Evolutionary conservation across 1,284 basidiomycete species (phyloP).

Genomic region (Ceratobasidium sp.): DNA sequence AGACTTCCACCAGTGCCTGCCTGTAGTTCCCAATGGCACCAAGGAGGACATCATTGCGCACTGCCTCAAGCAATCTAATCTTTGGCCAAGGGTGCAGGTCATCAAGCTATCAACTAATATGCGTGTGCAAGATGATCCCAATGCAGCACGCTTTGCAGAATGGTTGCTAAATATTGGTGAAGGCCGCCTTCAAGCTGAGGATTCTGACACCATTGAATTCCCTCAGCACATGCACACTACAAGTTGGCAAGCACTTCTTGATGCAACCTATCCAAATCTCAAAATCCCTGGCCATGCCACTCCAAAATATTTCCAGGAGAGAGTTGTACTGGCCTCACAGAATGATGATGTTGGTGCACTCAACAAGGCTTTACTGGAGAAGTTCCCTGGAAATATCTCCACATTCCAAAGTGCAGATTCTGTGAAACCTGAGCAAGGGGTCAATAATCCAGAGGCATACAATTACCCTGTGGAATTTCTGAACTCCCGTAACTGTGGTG

Average conservation of each 20-base stretch:
- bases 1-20: constrained; percentile 54
- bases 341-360: constrained; percentile 51
- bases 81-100: constrained; percentile 50
- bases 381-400: constrained; percentile 46
- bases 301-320: constrained; percentile 49
- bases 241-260: constrained; percentile 46
- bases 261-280: constrained; percentile 48
- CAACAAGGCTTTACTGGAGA: constrained; percentile 48
- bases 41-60: constrained; percentile 50
- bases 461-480: constrained; percentile 41
- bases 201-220: constrained; percentile 45
- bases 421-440: constrained; percentile 41
- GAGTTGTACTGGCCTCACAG: constrained; percentile 50
- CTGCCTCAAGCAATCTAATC: constrained; percentile 47
- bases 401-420: constrained; percentile 48
- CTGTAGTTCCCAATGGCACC: constrained; percentile 51
- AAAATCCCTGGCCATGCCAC: background rate
- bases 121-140: constrained; percentile 46
- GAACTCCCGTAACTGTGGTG: constrained; percentile 45
- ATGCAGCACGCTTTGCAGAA: constrained; percentile 49
- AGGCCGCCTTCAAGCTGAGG: constrained; percentile 45
- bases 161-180: constrained; percentile 55
- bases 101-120: constrained; percentile 52
- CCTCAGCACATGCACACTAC: constrained; percentile 46
- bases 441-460: constrained; percentile 42